phyloP scores from a whole-genome alignment of 2,329 filamentous ascomycete genomes.

The Raffaelea ambrosiae region DNA sequence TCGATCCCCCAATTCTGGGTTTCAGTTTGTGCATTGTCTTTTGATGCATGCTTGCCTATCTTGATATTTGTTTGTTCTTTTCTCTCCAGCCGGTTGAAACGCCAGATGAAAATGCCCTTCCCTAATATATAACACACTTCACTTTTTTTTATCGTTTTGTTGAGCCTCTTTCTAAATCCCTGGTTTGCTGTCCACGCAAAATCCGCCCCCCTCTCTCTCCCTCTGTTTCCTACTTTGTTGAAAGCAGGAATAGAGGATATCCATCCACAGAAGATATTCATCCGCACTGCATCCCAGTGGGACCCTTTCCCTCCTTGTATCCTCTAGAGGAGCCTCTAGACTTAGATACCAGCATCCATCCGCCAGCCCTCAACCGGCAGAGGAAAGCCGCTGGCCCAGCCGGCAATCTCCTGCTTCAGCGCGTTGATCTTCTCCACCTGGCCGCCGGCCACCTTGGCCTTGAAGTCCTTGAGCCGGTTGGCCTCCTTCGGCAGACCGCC shows the following conservation, averaged over 20 bases:
- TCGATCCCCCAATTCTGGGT: too few species aligned
- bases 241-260: background rate
- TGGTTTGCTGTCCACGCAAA: background rate
- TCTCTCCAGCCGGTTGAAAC: constrained; percentile 7
- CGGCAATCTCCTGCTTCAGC: constrained; percentile 80
- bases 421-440: constrained; percentile 73
- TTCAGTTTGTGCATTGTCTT: too few species aligned
- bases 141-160: background rate
- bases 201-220: background rate
- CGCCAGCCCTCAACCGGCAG: constrained; percentile 75
- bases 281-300: too few species aligned
- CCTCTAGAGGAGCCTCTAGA: background rate
- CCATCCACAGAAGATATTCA: too few species aligned
- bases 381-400: constrained; percentile 85
- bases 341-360: constrained; percentile 49
- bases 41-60: too few species aligned
- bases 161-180: background rate
- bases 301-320: background rate
- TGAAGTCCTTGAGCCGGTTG: constrained; percentile 99
- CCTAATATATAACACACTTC: background rate
- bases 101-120: constrained; percentile 1
- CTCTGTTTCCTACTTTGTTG: constrained; percentile 3
- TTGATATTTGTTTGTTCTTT: background rate
- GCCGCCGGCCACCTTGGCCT: constrained; percentile 75
- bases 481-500: constrained; percentile 80